Evolutionary conservation across 2,329 filamentous ascomycete genomes (phyloP).

Genomic region (Truncatella angustata): DNA sequence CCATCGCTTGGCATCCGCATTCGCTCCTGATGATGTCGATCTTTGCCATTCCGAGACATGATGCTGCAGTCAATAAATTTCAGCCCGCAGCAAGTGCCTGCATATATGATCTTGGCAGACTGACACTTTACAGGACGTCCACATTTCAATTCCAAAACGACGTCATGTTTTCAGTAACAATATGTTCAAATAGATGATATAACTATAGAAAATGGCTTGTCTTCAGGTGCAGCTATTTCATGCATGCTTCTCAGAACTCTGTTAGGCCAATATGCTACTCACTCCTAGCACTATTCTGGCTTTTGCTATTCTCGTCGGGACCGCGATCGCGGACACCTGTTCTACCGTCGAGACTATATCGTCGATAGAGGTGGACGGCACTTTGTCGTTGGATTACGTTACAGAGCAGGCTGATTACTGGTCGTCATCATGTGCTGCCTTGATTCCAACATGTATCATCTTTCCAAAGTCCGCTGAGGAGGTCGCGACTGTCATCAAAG

Average conservation of each 20-base stretch:
- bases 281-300: neutral
- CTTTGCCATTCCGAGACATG: neutral
- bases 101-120: neutral
- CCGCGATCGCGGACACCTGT: slow-evolving; percentile 33
- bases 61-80: slow-evolving; percentile 4
- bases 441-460: slow-evolving; percentile 44
- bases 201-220: too few relatives aligned
- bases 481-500: slow-evolving; percentile 48
- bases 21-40: neutral
- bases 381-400: slow-evolving; percentile 32
- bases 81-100: neutral
- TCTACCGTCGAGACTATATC: slow-evolving; percentile 30
- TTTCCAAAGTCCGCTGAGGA: slow-evolving; percentile 49
- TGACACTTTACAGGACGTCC: too few relatives aligned
- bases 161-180: neutral
- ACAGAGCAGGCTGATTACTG: slow-evolving; percentile 41
- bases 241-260: neutral
- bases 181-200: neutral
- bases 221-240: too few relatives aligned
- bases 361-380: slow-evolving; percentile 33
- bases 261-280: neutral
- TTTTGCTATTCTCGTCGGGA: slow-evolving; percentile 12
- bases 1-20: neutral
- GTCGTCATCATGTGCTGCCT: slow-evolving; percentile 41
- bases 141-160: neutral